Percentiles rank a stretch among this genome's conserved stretches.
Conservation (phyloP, 352 stramenopile species). For the Pythium phragmitis region DNA sequence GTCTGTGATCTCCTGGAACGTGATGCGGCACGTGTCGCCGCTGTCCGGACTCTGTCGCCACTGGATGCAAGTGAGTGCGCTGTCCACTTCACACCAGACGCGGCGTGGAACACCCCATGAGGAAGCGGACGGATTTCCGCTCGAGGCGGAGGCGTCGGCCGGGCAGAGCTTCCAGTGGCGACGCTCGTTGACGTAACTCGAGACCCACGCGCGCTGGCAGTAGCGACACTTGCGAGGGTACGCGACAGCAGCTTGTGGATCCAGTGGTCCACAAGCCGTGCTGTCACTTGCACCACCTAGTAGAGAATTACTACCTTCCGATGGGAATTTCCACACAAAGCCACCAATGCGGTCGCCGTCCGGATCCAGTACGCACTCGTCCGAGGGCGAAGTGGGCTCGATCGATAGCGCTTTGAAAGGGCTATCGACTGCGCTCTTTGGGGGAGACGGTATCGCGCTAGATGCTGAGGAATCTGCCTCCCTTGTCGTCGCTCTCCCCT, state of each 20-base stretch:
- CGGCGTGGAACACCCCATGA: slow-evolving; percentile 33
- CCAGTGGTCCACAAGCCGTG: background rate
- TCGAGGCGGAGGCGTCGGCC: background rate
- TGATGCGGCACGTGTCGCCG: slow-evolving; percentile 18
- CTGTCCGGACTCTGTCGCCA: slow-evolving; percentile 32
- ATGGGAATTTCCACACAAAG: slow-evolving; percentile 69
- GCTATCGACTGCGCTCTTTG: background rate
- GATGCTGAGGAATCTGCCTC: background rate
- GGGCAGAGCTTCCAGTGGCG: slow-evolving; percentile 26
- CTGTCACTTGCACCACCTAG: background rate
- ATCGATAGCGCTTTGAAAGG: slow-evolving; percentile 3
- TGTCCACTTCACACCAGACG: slow-evolving; percentile 60
- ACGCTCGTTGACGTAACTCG: slow-evolving; percentile 27
- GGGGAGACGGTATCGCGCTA: background rate
- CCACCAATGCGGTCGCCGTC: slow-evolving; percentile 32
- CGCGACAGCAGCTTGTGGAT: background rate
- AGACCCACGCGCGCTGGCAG: slow-evolving; percentile 28
- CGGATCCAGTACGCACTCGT: slow-evolving; percentile 14
- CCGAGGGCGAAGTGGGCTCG: background rate
- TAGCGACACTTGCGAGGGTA: slow-evolving; percentile 29
- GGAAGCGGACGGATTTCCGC: background rate
- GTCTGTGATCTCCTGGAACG: slow-evolving; percentile 35
- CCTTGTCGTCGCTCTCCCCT: background rate
- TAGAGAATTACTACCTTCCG: slow-evolving; percentile 49
- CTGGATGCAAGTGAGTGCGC: slow-evolving; percentile 38